Evolutionary conservation across 805 yeast genomes (phyloP), one percentile per base, ranked within the genome.

Genomic region (Suhomyces sp.): DNA sequence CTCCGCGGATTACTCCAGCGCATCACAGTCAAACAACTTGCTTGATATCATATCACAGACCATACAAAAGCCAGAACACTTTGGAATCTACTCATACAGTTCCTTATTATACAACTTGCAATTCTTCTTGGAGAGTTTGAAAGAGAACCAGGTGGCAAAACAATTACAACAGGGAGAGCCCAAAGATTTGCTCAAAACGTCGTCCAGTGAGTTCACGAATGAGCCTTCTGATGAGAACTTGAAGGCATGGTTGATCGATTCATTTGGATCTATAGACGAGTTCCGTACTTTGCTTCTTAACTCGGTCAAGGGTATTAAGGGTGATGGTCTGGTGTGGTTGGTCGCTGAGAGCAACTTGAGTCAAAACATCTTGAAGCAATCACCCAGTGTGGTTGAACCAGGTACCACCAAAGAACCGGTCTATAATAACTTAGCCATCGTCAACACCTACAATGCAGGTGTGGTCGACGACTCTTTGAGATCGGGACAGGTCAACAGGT

Each of bases 291-390:
- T 86, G 30, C 59, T 93, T 28, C 53, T 85, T 39, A 74, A 77
- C 39, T 79, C 93, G 1, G 87, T 91, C 8, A 62, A 69, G 32
- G 74, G 83, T 4, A 76, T 88, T 42, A 78, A 82, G 42, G 97
- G 98, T 33, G 91, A 87, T 58, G 98, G 98, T 3, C 80, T 74
- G 60, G 84, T 90, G 8, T 93, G 97, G 93, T 66, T 93, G 13
- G 81, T 88, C 15, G 95, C 91, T 39, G 71, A 70, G 60, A 69
- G 57, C 11, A 56, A 56, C 28, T 49, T 54, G 38, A 48, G 63
- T 14, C 63, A 63, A 33, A 44, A 44, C 25, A 46, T 51, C 17
- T 43, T 55, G 46, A 54, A 52, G 26, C 44, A 42, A 28, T 33
- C 37, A 12, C 46, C 43, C 13, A 35, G 36, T 18, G 30, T 35